phyloP scores from a whole-genome alignment of 2,329 filamentous ascomycete genomes.

The Fusarium algeriense region DNA sequence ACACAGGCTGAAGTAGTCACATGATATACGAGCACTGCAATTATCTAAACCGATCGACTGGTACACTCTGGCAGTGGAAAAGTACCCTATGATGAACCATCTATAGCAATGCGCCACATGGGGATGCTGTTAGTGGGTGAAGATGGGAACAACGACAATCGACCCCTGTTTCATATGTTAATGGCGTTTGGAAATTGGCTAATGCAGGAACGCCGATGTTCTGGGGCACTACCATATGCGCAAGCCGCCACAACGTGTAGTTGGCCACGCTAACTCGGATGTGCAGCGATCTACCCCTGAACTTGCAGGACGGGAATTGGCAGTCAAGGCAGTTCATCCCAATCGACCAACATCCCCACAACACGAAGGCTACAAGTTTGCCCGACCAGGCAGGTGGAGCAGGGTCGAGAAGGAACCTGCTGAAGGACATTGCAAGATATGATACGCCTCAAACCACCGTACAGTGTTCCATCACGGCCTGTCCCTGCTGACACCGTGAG shows the following conservation, averaged over 20 bases:
- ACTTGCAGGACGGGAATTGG: slow-evolving; percentile 45
- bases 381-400: slow-evolving; percentile 26
- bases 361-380: slow-evolving; percentile 38
- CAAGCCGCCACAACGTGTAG: slow-evolving; percentile 45
- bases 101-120: slow-evolving; percentile 18
- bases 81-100: slow-evolving; percentile 6
- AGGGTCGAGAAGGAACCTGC: slow-evolving; percentile 25
- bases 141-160: slow-evolving; percentile 35
- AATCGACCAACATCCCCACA: slow-evolving; percentile 38
- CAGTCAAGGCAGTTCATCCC: slow-evolving; percentile 45
- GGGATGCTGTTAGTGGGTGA: slow-evolving; percentile 32
- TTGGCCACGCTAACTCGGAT: slow-evolving; percentile 35
- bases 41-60: slow-evolving; percentile 13
- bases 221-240: slow-evolving; percentile 38
- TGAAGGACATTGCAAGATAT: slow-evolving; percentile 19
- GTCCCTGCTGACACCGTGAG: slow-evolving; percentile 20
- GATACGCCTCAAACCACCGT: slow-evolving; percentile 7
- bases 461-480: slow-evolving; percentile 30
- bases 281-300: slow-evolving; percentile 38
- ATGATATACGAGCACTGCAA: slow-evolving; percentile 30
- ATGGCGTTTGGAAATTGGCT: slow-evolving; percentile 45
- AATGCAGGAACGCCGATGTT: slow-evolving; percentile 49
- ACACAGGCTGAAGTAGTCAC: slow-evolving; percentile 26
- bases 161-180: slow-evolving; percentile 48
- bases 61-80: slow-evolving; percentile 7